Conservation (phyloP, 2,329 filamentous ascomycete species). For the Paecilomyces formosus region DNA sequence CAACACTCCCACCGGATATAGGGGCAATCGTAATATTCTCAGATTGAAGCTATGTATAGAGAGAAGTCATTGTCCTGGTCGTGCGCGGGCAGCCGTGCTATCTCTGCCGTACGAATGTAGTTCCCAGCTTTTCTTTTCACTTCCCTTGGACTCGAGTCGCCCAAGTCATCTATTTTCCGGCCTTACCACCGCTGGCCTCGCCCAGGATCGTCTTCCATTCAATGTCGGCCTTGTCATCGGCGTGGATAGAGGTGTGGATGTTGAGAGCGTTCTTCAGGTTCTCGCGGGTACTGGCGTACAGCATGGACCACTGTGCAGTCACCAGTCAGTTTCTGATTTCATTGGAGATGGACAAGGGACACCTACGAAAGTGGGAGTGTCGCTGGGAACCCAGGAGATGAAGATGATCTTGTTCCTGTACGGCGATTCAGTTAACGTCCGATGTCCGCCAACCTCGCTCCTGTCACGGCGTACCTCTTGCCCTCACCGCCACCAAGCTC, state of each 20-base stretch:
- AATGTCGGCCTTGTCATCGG: conserved; percentile 34
- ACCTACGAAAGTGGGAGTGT: conserved; percentile 34
- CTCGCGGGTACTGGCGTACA: conserved; percentile 44
- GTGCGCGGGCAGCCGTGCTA: conserved; percentile 16
- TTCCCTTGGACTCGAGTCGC: conserved; percentile 26
- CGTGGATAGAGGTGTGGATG: conserved; percentile 33
- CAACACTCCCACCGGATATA: neutral
- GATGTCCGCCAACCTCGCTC: neutral
- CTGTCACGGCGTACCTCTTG: conserved; percentile 32
- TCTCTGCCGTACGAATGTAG: conserved; percentile 9
- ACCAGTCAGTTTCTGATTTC: conserved; percentile 8
- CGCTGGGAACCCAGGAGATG: conserved; percentile 41
- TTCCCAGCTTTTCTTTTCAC: conserved; percentile 18
- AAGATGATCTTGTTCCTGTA: conserved; percentile 45
- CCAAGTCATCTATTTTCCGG: conserved; percentile 25
- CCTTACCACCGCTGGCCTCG: conserved; percentile 36
- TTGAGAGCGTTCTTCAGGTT: conserved; percentile 48
- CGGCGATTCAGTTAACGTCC: neutral
- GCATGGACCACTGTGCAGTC: conserved; percentile 37
- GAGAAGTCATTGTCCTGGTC: conserved; percentile 19
- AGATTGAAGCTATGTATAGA: conserved; percentile 31
- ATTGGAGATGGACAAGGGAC: neutral
- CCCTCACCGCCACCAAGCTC: conserved; percentile 41
- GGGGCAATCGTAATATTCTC: conserved; percentile 28
- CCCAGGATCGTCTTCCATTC: conserved; percentile 34